Base-by-base conservation (phyloP, 306 rosid species). In the Phaseolus lunatus region DNA sequence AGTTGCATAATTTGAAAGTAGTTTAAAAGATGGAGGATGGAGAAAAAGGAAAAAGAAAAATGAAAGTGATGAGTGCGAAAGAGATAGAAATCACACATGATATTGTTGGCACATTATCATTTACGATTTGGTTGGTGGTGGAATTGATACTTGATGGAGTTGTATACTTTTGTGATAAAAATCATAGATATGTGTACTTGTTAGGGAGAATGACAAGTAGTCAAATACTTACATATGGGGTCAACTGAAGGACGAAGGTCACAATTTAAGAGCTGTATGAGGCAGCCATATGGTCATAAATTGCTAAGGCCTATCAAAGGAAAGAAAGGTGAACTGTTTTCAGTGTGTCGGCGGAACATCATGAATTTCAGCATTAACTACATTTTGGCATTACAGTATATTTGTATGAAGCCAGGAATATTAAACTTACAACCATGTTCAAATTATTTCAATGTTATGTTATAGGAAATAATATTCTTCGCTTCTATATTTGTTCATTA, bases 341-440 rank as follows among this genome's bases (percentile, higher is more conserved):
- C 50, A 23, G 75, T 22, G 69, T 67, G 78, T 62, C 80, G 80
- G 77, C 49, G 82, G 35, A 73, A 80, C 73, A 43, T 80, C 63
- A 76, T 80, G 68, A 76, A 49, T 67, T 56, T 71, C 48, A 61
- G 35, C 64, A 22, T 57, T 53, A 20, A 22, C 37, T 64, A 22
- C 0, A 72, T 76, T 39, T 62, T 47, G 53, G 45, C 26, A 49
- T 0, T 43, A 22, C 22, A 57, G 1, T 63, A 22, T 31, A 57
- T 26, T 35, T 81, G 6, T 77, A 23, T 43, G 3, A 12, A 22
- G 26, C 67, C 47, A 49, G 20, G 72, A 57, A 73, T 31, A 31
- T 66, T 72, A 14, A 7, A 16, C 18, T 19, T 31, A 69, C n/a
- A n/a, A n/a, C n/a, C n/a, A n/a, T n/a, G n/a, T n/a, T 6, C 29